Percentiles rank a stretch among this genome's conserved stretches.
phyloP scores from a whole-genome alignment of 2,329 filamentous ascomycete species.

The Exserohilum rostratum region DNA sequence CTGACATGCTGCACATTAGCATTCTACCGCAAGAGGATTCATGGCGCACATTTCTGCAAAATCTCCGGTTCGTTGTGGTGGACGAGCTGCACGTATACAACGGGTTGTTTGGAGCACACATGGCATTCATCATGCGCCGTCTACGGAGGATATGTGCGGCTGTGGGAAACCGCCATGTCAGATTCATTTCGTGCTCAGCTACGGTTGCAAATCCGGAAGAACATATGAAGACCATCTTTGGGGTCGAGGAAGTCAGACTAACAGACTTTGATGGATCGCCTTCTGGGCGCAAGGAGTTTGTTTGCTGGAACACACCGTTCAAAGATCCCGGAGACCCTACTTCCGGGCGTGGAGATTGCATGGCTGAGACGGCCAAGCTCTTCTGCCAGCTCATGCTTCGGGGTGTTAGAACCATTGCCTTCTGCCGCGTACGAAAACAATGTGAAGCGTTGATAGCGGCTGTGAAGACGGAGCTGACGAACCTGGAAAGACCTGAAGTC shows the following conservation, averaged over 20 bases:
- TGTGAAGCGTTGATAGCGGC: constrained; percentile 85
- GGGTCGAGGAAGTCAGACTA: constrained; percentile 77
- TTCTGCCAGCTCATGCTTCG: constrained; percentile 89
- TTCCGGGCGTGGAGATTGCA: constrained; percentile 81
- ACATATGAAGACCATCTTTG: constrained; percentile 95
- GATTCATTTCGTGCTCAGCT: constrained; percentile 94
- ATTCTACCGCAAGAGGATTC: constrained; percentile 89
- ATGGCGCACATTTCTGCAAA: constrained; percentile 88
- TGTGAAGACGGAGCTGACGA: constrained; percentile 76
- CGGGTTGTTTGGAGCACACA: constrained; percentile 89
- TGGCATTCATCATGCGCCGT: constrained; percentile 92
- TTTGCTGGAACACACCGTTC: constrained; percentile 97
- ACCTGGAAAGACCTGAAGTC: constrained; percentile 75
- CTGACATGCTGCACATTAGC: constrained; percentile 95
- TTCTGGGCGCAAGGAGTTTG: constrained; percentile 88
- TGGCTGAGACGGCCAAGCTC: constrained; percentile 84
- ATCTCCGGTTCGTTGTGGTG: constrained; percentile 85
- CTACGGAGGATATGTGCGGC: constrained; percentile 87
- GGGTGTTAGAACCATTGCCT: constrained; percentile 90
- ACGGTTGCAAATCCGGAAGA: constrained; percentile 91
- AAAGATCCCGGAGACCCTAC: constrained; percentile 87
- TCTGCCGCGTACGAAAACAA: constrained; percentile 84
- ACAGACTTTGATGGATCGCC: constrained; percentile 94
- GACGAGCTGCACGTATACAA: constrained; percentile 94
- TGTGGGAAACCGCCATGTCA: constrained; percentile 82